Evolutionary conservation across 345 rosid genomes (phyloP).

Genomic region (Moricandia moricandioides): DNA sequence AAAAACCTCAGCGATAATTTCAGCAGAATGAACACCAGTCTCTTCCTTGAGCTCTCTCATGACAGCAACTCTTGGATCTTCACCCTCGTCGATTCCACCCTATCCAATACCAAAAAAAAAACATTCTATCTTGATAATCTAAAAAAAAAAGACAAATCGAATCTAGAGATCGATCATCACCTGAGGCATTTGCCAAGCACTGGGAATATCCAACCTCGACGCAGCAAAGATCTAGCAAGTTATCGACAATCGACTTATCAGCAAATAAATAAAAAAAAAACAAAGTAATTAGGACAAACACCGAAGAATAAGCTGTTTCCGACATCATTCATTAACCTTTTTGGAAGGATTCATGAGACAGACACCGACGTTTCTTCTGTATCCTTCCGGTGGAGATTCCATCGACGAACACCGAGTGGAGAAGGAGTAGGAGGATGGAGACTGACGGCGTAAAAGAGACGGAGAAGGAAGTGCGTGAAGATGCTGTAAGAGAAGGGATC

Average conservation of each 20-base stretch:
- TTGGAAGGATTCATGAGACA: conserved; percentile 81
- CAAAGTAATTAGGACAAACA: neutral
- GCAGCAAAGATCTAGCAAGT: conserved; percentile 74
- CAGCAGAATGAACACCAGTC: conserved; percentile 81
- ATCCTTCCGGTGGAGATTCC: conserved; percentile 89
- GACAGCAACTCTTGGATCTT: conserved; percentile 88
- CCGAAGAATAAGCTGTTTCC: neutral
- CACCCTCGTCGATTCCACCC: conserved; percentile 85
- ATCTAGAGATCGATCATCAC: conserved; percentile 30
- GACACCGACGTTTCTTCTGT: conserved; percentile 86
- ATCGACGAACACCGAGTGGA: conserved; percentile 45
- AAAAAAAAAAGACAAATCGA: neutral
- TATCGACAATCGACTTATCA: neutral
- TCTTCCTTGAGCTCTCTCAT: conserved; percentile 89
- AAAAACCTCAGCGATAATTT: conserved; percentile 69
- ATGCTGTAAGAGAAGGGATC: conserved; percentile 26
- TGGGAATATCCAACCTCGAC: conserved; percentile 78
- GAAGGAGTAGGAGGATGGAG: conserved; percentile 17
- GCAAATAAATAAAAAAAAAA: neutral
- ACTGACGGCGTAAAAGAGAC: conserved; percentile 26
- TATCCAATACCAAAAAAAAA: neutral
- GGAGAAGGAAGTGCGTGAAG: neutral
- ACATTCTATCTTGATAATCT: neutral
- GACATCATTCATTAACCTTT: conserved; percentile 54
- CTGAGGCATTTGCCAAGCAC: conserved; percentile 99